Conservation (phyloP, 1,139 yeast genomes). For the Casaregolazyma lundiana region DNA sequence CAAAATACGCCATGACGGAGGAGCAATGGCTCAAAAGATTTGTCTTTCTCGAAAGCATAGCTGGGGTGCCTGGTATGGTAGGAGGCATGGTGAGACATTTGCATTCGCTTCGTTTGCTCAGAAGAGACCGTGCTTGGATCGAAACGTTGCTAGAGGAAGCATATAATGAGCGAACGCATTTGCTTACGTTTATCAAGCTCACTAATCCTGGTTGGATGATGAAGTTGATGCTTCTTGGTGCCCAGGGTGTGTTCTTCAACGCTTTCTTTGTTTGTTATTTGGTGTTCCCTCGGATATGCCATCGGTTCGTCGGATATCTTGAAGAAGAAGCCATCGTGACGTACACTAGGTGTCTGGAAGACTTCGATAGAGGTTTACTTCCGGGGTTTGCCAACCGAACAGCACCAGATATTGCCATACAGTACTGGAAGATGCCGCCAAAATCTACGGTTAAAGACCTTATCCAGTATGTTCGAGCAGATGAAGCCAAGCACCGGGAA, state of each 20-base stretch:
- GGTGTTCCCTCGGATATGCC: slow-evolving; percentile 60
- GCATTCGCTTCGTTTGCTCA: slow-evolving; percentile 37
- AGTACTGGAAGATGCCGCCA: slow-evolving; percentile 56
- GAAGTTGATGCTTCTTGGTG: slow-evolving; percentile 51
- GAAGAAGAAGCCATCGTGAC: slow-evolving; percentile 79
- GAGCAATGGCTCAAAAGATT: slow-evolving; percentile 64
- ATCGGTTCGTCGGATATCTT: slow-evolving; percentile 71
- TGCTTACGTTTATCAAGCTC: slow-evolving; percentile 62
- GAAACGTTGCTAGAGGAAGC: slow-evolving; percentile 74
- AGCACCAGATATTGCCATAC: slow-evolving; percentile 48
- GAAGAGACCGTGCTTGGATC: slow-evolving; percentile 72
- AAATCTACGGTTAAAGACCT: slow-evolving; percentile 57
- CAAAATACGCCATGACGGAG: slow-evolving; percentile 55
- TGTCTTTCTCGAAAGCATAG: slow-evolving; percentile 66
- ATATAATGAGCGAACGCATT: slow-evolving; percentile 74
- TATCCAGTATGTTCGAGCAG: slow-evolving; percentile 54
- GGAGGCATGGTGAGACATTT: slow-evolving; percentile 43
- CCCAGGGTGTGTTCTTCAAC: slow-evolving; percentile 71
- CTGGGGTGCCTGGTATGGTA: slow-evolving; percentile 78
- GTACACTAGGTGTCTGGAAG: slow-evolving; percentile 57
- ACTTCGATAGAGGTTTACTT: slow-evolving; percentile 48
- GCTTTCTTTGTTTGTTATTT: slow-evolving; percentile 59
- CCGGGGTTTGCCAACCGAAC: slow-evolving; percentile 42
- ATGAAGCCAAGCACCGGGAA: slow-evolving; percentile 73
- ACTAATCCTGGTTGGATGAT: slow-evolving; percentile 63